Percentiles rank a stretch among this genome's conserved stretches.
phyloP scores from a whole-genome alignment of 306 rosid species.

The Ochetophila trinervis region DNA sequence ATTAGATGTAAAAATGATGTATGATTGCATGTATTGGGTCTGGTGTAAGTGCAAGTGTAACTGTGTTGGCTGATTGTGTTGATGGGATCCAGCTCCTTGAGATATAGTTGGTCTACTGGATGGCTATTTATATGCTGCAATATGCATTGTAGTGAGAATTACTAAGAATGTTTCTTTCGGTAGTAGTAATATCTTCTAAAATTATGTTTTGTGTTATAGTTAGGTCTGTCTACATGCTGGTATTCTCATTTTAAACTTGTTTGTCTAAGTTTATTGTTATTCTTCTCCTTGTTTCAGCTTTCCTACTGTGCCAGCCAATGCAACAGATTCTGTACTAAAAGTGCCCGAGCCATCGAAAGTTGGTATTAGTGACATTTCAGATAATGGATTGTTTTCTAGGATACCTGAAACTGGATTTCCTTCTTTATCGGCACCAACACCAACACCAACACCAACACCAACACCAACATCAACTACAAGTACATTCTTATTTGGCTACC shows the following conservation, averaged over 20 bases:
- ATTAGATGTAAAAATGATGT: not conserved
- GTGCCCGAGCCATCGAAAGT: constrained; percentile 35
- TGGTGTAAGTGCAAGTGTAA: too few species aligned
- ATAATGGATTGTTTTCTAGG: constrained; percentile 31
- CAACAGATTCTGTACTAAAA: constrained; percentile 29
- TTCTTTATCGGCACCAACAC: constrained; percentile 7
- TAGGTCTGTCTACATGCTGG: not conserved
- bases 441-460: constrained; percentile 2
- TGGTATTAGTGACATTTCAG: constrained; percentile 26
- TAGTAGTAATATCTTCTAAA: not conserved
- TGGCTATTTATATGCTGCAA: not conserved
- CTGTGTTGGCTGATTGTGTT: not conserved
- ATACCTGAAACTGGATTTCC: constrained; percentile 39
- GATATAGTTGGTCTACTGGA: not conserved
- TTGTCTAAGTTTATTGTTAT: not conserved
- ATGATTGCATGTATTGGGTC: too few species aligned
- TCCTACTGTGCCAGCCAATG: constrained; percentile 25
- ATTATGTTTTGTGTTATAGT: not conserved
- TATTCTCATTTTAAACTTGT: not conserved
- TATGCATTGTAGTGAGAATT: too few species aligned
- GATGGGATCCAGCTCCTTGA: not conserved
- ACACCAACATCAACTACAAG: constrained; percentile 35
- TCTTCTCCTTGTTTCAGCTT: constrained; percentile 32
- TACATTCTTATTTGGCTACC: constrained; percentile 27
- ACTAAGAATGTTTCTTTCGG: not conserved